These are phyloP conservation scores for Paecilomyces niveus DNA, from an alignment of 2,329 filamentous ascomycete species.

Conservation along the genomic window DNA sequence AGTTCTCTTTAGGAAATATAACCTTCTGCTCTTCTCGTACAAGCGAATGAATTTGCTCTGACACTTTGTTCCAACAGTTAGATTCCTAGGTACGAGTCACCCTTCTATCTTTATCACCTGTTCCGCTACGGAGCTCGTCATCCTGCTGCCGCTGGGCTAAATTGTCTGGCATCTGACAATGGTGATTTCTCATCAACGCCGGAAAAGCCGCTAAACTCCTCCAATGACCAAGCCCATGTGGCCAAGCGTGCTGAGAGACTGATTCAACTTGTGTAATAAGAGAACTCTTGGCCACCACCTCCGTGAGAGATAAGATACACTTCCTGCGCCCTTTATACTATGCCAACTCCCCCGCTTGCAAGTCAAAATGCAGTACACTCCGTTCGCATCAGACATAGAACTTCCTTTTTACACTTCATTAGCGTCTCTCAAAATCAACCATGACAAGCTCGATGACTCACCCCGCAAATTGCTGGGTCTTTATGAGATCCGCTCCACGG, in stretches of 20 bases:
- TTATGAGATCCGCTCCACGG: slow-evolving; percentile 72
- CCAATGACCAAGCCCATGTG: background rate
- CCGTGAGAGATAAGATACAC: background rate
- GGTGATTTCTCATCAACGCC: background rate
- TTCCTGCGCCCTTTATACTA: background rate
- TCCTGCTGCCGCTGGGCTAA: background rate
- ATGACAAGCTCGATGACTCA: slow-evolving; percentile 94
- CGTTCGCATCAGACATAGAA: slow-evolving; percentile 91
- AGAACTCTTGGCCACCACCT: background rate
- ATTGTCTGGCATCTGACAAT: background rate
- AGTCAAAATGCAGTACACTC: slow-evolving; percentile 63
- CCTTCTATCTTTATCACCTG: background rate
- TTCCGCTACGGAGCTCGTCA: background rate
- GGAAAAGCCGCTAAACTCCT: background rate
- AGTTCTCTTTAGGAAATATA: background rate
- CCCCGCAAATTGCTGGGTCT: slow-evolving; percentile 78
- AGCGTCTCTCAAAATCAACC: slow-evolving; percentile 89
- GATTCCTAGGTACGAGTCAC: background rate
- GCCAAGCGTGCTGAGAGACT: background rate
- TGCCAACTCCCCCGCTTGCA: background rate
- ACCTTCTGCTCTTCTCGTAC: background rate
- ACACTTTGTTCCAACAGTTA: background rate
- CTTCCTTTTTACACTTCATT: slow-evolving; percentile 89
- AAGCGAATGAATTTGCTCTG: background rate
- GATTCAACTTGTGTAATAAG: background rate